A percentile compares a stretch with the other conserved stretches of the same genome.
Evolutionary conservation across 768 basidiomycete genomes (phyloP).

Genomic region (Psilocybe subaeruginosa): DNA sequence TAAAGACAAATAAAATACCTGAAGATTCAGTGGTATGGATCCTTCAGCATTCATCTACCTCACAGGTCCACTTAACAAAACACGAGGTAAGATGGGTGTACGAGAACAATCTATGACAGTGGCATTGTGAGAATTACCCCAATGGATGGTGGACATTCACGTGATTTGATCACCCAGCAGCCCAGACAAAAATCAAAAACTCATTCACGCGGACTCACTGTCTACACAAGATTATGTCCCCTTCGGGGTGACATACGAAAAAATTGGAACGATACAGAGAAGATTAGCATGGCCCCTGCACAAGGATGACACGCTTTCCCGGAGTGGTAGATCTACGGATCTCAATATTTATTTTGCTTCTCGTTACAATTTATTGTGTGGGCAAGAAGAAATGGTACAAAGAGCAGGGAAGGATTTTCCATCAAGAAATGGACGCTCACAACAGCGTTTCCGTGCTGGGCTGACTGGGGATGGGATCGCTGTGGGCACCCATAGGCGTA

Average conservation of each 20-base stretch:
- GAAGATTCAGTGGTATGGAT: not conserved
- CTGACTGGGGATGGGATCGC: too few species aligned
- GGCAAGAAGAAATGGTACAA: too few species aligned
- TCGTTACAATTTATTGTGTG: too few species aligned
- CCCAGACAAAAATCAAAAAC: conserved; percentile 32
- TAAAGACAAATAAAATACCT: not conserved
- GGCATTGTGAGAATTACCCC: too few species aligned
- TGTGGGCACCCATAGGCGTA: too few species aligned
- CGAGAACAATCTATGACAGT: too few species aligned
- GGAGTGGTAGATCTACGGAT: conserved; percentile 78
- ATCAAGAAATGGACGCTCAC: too few species aligned
- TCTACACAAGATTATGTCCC: conserved; percentile 49
- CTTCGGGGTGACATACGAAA: conserved; percentile 95
- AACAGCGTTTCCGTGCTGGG: too few species aligned
- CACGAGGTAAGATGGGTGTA: too few species aligned
- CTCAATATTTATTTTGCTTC: conserved; percentile 49
- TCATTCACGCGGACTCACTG: not conserved
- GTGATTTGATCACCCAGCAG: conserved; percentile 17
- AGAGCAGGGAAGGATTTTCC: too few species aligned
- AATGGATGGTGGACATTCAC: too few species aligned
- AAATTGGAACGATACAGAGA: conserved; percentile 99
- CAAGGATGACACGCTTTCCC: conserved; percentile 99
- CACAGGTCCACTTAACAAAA: too few species aligned
- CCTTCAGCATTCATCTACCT: not conserved
- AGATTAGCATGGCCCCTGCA: conserved; percentile 99